Base-by-base conservation (phyloP, 2,329 filamentous ascomycete genomes). In the Colletotrichum costaricense region DNA sequence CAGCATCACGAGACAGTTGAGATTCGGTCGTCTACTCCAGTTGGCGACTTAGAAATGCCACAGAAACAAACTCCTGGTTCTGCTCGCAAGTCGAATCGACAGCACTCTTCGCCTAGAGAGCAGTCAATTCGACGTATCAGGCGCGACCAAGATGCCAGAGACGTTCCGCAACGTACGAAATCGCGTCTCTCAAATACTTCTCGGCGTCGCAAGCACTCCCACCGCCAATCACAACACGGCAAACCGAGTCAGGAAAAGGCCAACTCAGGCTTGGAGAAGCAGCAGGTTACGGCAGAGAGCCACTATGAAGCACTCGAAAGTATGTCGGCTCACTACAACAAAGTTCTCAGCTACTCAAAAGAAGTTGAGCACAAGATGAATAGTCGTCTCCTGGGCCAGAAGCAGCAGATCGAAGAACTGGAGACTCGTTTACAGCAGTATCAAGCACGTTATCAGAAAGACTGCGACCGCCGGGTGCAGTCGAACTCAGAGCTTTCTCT, bases 41-140 rank as follows among this genome's bases (percentile, higher is more conserved):
- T 74, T 38, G 35, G 52, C 24, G 64, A 73, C 33, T 62, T 74
- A 19, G 72, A 72, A 30, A 49, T 56, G 60, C 67, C 60, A 5
- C 65, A 35, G 26, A 59, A 12, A 33, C 35, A 16, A 22, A 67
- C 54, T 9, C 38, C 55, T 11, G 57, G n/a, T 24, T 59, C 64
- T 14, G 19, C 35, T 38, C 5, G 55, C 54, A 62, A 54, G 38
- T n/a, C 42, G 19, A 42, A 16, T 26, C n/a, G n/a, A 28, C 33
- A 22, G 26, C 58, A 30, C 12, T 24, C 19, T 19, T 49, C n/a
- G 30, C 30, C 64, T n/a, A 26, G n/a, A 28, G 33, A 30, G 19
- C 55, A 59, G 55, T 35, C 24, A 6, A 33, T 1, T 26, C 26
- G 14, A 8, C 35, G 19, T 16, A 4, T 26, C 4, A 49, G 35